A percentile compares a stretch with the other conserved stretches of the same genome.
These are phyloP conservation scores for Septoria linicola DNA, from an alignment of 2,329 filamentous ascomycete species.

Conservation along the genomic window DNA sequence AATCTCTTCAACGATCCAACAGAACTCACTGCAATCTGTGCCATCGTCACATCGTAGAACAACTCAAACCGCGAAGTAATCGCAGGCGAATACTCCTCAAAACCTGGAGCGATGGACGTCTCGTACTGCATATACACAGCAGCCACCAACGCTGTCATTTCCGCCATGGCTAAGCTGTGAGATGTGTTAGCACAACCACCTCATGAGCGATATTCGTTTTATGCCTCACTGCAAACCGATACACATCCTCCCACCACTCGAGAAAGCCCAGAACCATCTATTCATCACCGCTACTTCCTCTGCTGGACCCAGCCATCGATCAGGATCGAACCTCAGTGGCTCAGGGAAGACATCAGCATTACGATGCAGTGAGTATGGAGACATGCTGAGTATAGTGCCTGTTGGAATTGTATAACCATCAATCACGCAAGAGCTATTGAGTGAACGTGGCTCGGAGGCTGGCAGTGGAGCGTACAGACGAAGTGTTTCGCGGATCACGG, in stretches of 20 bases:
- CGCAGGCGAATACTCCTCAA: conserved; percentile 5
- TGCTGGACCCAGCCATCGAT: conserved; percentile 40
- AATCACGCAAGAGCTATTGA: conserved; percentile 30
- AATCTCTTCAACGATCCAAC: too few species aligned
- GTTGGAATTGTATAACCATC: conserved; percentile 37
- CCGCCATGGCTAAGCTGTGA: conserved; percentile 57
- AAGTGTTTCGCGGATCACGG: conserved; percentile 73
- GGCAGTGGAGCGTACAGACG: conserved; percentile 57
- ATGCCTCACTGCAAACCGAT: conserved; percentile 47
- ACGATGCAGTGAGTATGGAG: conserved; percentile 44
- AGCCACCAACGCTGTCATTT: conserved; percentile 28
- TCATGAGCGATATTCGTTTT: too few species aligned
- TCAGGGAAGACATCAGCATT: conserved; percentile 44
- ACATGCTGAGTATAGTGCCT: conserved; percentile 42
- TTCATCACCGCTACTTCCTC: conserved; percentile 32
- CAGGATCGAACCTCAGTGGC: conserved; percentile 39
- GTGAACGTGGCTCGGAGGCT: conserved; percentile 51
- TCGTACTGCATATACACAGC: conserved; percentile 17
- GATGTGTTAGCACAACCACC: too few species aligned
- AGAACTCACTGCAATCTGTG: neutral
- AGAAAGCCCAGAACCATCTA: conserved; percentile 51
- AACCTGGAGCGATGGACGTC: conserved; percentile 1
- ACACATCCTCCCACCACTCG: conserved; percentile 49
- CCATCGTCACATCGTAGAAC: conserved; percentile 18
- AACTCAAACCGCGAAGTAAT: conserved; percentile 20